Evolutionary conservation across 2,329 filamentous ascomycete genomes (phyloP).

Genomic region (Trichoderma harzianum): DNA sequence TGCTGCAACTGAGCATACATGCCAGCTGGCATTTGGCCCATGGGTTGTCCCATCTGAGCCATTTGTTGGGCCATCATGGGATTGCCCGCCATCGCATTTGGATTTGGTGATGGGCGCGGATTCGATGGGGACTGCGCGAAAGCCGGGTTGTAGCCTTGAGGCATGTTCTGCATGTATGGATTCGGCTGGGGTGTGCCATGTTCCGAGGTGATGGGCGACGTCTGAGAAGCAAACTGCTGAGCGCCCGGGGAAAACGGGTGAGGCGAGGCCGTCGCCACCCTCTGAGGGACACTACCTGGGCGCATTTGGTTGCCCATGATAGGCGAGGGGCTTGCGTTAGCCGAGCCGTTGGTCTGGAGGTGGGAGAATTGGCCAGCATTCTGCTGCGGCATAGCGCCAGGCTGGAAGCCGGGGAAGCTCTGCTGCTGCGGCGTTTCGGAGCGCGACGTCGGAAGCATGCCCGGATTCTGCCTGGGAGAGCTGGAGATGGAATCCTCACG

Average conservation of each 20-base stretch:
- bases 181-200: constrained; percentile 73
- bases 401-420: constrained; percentile 67
- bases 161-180: constrained; percentile 62
- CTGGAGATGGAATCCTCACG: constrained; percentile 80
- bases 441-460: constrained; percentile 75
- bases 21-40: constrained; percentile 46
- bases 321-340: constrained; percentile 86
- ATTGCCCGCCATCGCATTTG: constrained; percentile 48
- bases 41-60: constrained; percentile 45
- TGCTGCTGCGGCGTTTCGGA: constrained; percentile 88
- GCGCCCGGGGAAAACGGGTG: constrained; percentile 81
- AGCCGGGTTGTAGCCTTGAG: constrained; percentile 56
- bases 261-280: constrained; percentile 88
- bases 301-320: constrained; percentile 81
- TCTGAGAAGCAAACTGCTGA: constrained; percentile 67
- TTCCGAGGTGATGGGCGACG: constrained; percentile 74
- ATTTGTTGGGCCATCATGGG: constrained; percentile 57
- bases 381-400: constrained; percentile 57
- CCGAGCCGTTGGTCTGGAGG: constrained; percentile 73
- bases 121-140: constrained; percentile 57
- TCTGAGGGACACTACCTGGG: constrained; percentile 67
- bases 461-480: constrained; percentile 73
- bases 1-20: constrained; percentile 42
- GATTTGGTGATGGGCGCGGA: constrained; percentile 52
- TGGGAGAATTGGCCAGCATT: constrained; percentile 73